Evolutionary conservation across 2,329 filamentous ascomycete species (phyloP).

Genomic region (Fusarium sp.): DNA sequence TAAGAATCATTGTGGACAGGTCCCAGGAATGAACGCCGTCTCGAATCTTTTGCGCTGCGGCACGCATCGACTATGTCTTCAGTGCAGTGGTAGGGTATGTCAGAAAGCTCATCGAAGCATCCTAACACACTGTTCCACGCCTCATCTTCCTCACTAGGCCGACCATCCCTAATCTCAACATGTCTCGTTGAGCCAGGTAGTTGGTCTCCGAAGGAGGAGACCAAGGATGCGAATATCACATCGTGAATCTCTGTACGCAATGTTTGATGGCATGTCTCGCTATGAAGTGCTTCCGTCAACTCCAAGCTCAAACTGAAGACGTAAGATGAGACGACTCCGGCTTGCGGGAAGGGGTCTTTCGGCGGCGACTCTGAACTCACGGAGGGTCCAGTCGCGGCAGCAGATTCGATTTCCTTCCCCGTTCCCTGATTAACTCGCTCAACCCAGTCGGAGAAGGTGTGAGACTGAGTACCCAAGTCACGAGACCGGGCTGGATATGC

Average conservation of each 20-base stretch:
- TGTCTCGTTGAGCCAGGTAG: background rate
- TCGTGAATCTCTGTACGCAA: conserved; percentile 5
- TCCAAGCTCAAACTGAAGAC: conserved; percentile 2
- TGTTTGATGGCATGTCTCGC: conserved; percentile 1
- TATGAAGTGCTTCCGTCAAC: conserved; percentile 8
- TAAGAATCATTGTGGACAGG: background rate
- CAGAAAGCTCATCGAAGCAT: conserved; percentile 3
- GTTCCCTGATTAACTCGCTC: background rate
- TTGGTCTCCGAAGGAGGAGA: conserved; percentile 2
- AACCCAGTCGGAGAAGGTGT: conserved; percentile 2
- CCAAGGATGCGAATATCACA: conserved; percentile 4
- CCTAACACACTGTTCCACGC: background rate
- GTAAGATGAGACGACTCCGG: background rate
- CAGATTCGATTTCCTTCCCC: background rate
- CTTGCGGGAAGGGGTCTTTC: background rate
- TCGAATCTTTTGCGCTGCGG: conserved; percentile 1
- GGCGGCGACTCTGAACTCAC: background rate
- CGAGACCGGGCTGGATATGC: background rate
- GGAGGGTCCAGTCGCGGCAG: background rate
- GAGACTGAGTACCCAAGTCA: conserved; percentile 1
- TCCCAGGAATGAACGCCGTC: conserved; percentile 1
- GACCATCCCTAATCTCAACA: background rate
- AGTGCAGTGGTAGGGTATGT: conserved; percentile 2
- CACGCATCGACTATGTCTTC: conserved; percentile 1
- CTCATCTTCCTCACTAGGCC: background rate